Conservation (phyloP, 768 basidiomycete genomes). For the Hypholoma sublateritium region DNA sequence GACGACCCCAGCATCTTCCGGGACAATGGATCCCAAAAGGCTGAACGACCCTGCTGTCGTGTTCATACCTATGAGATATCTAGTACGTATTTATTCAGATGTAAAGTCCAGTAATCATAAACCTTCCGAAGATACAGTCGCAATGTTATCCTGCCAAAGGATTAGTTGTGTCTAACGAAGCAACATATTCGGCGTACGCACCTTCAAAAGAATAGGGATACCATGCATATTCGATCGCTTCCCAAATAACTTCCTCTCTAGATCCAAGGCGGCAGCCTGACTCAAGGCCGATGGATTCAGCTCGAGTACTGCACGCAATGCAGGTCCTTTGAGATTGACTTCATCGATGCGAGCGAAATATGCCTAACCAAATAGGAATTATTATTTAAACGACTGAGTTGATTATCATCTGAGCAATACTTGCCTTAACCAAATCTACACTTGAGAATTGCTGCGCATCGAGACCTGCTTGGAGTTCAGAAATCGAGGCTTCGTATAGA, state of each 20-base stretch:
- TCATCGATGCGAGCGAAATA: slow-evolving; percentile 68
- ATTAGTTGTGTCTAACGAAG: neutral
- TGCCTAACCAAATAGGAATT: slow-evolving; percentile 37
- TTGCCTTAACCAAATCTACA: slow-evolving; percentile 61
- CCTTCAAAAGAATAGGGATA: slow-evolving; percentile 53
- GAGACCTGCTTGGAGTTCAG: slow-evolving; percentile 54
- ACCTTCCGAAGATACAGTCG: slow-evolving; percentile 45
- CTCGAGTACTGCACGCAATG: slow-evolving; percentile 59
- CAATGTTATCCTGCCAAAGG: slow-evolving; percentile 44
- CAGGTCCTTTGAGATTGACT: slow-evolving; percentile 62
- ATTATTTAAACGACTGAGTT: neutral
- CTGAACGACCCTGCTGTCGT: slow-evolving; percentile 47
- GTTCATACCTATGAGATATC: slow-evolving; percentile 35
- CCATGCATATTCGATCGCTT: slow-evolving; percentile 52
- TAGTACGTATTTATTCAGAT: neutral
- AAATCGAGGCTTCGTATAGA: slow-evolving; percentile 59
- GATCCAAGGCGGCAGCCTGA: slow-evolving; percentile 51
- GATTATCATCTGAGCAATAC: neutral
- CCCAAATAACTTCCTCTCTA: slow-evolving; percentile 39
- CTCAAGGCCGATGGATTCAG: slow-evolving; percentile 51
- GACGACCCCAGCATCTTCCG: slow-evolving; percentile 46
- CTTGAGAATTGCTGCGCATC: slow-evolving; percentile 52
- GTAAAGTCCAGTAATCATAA: neutral
- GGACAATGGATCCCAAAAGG: slow-evolving; percentile 41
- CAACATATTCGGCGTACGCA: slow-evolving; percentile 4